Conservation (phyloP, 2,329 filamentous ascomycete genomes). For the Talaromyces sp. region DNA sequence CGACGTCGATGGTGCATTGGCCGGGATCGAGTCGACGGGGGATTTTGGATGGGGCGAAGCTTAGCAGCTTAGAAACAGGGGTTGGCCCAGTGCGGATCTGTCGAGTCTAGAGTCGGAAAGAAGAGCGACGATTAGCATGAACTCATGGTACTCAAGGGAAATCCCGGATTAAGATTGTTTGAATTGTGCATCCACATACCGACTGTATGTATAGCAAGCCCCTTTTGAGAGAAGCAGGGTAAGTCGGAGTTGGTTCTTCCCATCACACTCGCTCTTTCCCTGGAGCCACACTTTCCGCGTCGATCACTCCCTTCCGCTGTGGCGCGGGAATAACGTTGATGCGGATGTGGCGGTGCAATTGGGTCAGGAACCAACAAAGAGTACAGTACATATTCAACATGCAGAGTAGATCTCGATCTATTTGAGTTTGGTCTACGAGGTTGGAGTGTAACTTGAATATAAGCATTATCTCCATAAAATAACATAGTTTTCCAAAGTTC, state of each 20-base stretch:
- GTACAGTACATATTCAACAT: background rate
- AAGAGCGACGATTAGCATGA: background rate
- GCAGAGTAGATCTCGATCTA: conserved; percentile 3
- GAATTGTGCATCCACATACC: background rate
- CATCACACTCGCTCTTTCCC: conserved; percentile 19
- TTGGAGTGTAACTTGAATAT: no score
- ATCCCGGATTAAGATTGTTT: background rate
- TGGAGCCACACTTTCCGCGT: conserved; percentile 36
- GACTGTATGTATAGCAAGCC: background rate
- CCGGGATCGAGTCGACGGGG: conserved; percentile 13
- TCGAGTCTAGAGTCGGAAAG: background rate
- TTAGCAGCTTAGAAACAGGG: conserved; percentile 21
- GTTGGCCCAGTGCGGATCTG: conserved; percentile 12
- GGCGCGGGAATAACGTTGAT: conserved; percentile 33
- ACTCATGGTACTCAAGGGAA: background rate
- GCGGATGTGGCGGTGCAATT: conserved; percentile 33
- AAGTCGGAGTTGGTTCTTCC: conserved; percentile 6
- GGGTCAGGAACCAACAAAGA: background rate
- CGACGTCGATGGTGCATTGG: conserved; percentile 27
- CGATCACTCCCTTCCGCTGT: conserved; percentile 32
- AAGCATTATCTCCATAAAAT: no score
- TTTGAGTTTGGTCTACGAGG: background rate
- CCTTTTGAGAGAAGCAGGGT: background rate
- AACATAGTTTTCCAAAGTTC: no score
- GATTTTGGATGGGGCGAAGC: conserved; percentile 4